These are phyloP conservation scores for Cutaneotrichosporon mucoides DNA, from an alignment of 1,284 basidiomycete genomes.

Conservation along the genomic window DNA sequence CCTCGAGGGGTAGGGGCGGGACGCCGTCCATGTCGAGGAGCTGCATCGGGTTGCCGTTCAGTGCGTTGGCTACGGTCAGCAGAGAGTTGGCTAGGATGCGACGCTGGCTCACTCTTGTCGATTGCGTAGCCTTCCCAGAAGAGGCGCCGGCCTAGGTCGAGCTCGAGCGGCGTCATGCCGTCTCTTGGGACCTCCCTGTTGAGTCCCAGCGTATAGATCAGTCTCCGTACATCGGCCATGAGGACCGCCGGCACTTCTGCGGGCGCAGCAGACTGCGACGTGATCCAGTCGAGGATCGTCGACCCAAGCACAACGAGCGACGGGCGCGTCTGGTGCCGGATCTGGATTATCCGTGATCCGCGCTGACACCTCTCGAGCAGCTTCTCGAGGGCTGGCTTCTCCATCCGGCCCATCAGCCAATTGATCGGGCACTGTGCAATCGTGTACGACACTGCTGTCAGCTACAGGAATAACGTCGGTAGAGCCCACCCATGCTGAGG, in stretches of 20 bases:
- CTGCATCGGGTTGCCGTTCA: conserved; percentile 22
- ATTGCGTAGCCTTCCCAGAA: conserved; percentile 28
- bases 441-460: conserved; percentile 21
- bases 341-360: conserved; percentile 22
- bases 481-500: conserved; percentile 15
- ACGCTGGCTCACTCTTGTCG: not conserved
- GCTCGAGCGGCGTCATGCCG: conserved; percentile 16
- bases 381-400: conserved; percentile 13
- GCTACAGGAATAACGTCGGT: too few species aligned
- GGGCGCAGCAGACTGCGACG: conserved; percentile 13
- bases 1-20: conserved; percentile 24
- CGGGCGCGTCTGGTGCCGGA: conserved; percentile 20
- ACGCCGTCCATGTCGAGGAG: conserved; percentile 21
- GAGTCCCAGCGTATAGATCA: conserved; percentile 22
- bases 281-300: conserved; percentile 13
- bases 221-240: conserved; percentile 22
- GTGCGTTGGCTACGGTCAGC: conserved; percentile 18
- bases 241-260: conserved; percentile 13
- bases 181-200: conserved; percentile 15
- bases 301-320: conserved; percentile 21
- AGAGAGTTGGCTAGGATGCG: conserved; percentile 1
- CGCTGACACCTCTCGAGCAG: conserved; percentile 24
- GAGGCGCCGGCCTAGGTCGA: conserved; percentile 22
- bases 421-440: conserved; percentile 17
- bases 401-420: conserved; percentile 21